These are phyloP conservation scores for Yamadazyma blattariae DNA, from an alignment of 1,139 yeast genomes.

Conservation along the genomic window DNA sequence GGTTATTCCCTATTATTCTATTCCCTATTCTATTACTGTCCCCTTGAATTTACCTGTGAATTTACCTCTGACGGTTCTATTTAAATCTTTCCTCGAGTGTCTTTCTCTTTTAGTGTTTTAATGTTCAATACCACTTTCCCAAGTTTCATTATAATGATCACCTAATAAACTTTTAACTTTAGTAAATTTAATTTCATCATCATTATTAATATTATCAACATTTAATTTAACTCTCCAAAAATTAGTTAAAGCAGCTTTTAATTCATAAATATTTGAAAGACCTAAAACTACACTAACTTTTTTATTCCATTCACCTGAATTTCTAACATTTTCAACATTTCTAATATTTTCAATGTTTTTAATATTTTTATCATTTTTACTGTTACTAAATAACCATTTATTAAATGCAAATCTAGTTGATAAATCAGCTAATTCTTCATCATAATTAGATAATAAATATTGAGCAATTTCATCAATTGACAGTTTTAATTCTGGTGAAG, in stretches of 20 bases:
- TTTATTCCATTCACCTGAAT: slow-evolving; percentile 27
- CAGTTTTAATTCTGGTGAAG: slow-evolving; percentile 53
- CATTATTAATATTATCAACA: slow-evolving; percentile 24
- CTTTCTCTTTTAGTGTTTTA: too few relatives aligned
- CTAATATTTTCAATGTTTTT: too few relatives aligned
- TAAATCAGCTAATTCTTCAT: slow-evolving; percentile 72
- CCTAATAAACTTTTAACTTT: slow-evolving; percentile 49
- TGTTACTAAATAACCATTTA: slow-evolving; percentile 44
- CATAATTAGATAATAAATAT: slow-evolving; percentile 31
- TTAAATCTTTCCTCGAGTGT: too few relatives aligned
- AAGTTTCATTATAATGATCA: slow-evolving; percentile 61
- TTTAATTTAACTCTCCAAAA: slow-evolving; percentile 48
- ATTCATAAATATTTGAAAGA: slow-evolving; percentile 59
- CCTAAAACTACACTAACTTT: slow-evolving; percentile 72
- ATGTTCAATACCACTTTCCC: slow-evolving; percentile 62
- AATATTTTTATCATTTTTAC: not conserved
- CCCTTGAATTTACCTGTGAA: too few relatives aligned
- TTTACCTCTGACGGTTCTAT: too few relatives aligned
- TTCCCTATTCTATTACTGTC: too few relatives aligned
- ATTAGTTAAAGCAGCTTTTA: slow-evolving; percentile 58
- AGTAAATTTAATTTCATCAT: slow-evolving; percentile 42
- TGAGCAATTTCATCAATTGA: slow-evolving; percentile 56
- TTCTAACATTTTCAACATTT: slow-evolving; percentile 2
- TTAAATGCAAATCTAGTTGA: slow-evolving; percentile 75
- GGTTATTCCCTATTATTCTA: too few relatives aligned